phyloP scores from a whole-genome alignment of 129 eudicot genomes.

The Rutidosis leptorrhynchoides region DNA sequence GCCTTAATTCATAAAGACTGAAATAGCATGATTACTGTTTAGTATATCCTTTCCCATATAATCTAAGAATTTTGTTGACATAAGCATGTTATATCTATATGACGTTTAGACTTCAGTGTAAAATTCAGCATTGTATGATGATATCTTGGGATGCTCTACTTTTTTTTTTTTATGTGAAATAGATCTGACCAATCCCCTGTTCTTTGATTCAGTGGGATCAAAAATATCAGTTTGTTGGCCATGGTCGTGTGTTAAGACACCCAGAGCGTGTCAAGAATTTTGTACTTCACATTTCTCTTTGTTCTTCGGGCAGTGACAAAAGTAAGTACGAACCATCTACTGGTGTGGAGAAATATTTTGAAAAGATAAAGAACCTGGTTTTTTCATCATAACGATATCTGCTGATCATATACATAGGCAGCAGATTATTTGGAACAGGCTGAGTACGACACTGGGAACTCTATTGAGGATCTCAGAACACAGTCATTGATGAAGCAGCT shows the following conservation, averaged over 20 bases:
- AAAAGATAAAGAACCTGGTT: background rate
- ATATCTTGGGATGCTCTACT: too few relatives aligned
- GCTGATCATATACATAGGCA: constrained; percentile 49
- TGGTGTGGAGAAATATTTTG: background rate
- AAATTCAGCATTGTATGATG: too few relatives aligned
- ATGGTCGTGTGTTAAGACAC: constrained; percentile 67
- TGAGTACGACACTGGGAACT: constrained; percentile 80
- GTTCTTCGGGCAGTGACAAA: constrained; percentile 90
- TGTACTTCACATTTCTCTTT: constrained; percentile 80
- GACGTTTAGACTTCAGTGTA: too few relatives aligned
- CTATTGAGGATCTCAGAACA: constrained; percentile 71
- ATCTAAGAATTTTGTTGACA: too few relatives aligned
- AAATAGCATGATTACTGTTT: too few relatives aligned
- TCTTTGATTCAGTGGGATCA: constrained; percentile 88
- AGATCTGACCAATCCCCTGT: too few relatives aligned
- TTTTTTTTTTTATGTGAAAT: too few relatives aligned
- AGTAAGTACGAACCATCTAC: constrained; percentile 40
- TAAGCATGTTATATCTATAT: too few relatives aligned
- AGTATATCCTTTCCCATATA: too few relatives aligned
- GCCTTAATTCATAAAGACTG: too few relatives aligned
- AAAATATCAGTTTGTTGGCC: constrained; percentile 56
- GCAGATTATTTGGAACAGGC: constrained; percentile 85
- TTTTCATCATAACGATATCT: background rate
- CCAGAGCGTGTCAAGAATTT: constrained; percentile 74
- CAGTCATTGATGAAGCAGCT: constrained; percentile 66